Base-by-base conservation (phyloP, 768 basidiomycete genomes). In the Collybia nuda region DNA sequence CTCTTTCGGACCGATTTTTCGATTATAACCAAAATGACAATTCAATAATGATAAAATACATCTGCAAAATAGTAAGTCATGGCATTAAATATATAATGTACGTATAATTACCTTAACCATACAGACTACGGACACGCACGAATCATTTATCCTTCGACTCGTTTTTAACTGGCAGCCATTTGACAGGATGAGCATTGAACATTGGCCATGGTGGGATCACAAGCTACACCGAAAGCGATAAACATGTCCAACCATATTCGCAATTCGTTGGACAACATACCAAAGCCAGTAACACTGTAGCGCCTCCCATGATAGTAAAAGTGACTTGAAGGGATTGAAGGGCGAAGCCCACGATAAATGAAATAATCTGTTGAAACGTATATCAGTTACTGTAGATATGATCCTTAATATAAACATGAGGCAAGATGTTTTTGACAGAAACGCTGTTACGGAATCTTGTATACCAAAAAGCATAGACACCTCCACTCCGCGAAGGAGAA, bases 161-260 rank as follows among this genome's bases (percentile, higher is more conserved):
- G 22, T 24, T 21, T 35, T 39, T 22, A 6, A 54, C 60, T 3
- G 81, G 73, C 15, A 86, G 66, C 86, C 85, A 87, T 54, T 75
- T 70, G 32, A 86, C 80, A 14, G 84, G 80, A 60, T 88, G 76
- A 12, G 64, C 65, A 55, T 83, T 86, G 67, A 74, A 87, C 65
- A 79, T 68, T 0, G 82, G 78, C 89, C 89, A 91, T 7, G 84
- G 83, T 0, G 88, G 89, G 3, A 90, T 52, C 11, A 83, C 71
- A 41, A 75, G 64, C 88, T 90, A 54, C 15, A 42, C 18, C 32
- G 37, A 6, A 29, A 43, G 41, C n/a, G n/a, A n/a, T 53, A 19
- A 14, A 24, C 14, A 19, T 41, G 40, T 47, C 26, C 40, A 28
- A 21, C 17, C 12, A 28, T 7, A 19, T 37, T 38, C 23, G 8